These are phyloP conservation scores for Aspergillus fijiensis DNA, from an alignment of 2,329 filamentous ascomycete species.

Conservation along the genomic window DNA sequence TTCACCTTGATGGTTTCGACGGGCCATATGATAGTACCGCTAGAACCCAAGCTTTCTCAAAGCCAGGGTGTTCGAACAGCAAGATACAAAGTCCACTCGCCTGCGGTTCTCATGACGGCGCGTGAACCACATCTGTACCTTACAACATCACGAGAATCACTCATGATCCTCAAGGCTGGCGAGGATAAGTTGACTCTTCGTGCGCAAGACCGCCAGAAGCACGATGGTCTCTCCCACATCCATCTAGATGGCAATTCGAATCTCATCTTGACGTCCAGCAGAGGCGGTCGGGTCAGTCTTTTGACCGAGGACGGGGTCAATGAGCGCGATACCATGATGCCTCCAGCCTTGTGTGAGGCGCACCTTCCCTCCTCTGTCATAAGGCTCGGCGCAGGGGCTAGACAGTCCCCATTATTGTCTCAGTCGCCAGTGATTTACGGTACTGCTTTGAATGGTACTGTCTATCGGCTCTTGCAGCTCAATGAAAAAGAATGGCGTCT, in stretches of 20 bases:
- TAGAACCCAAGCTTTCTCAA: constrained; percentile 44
- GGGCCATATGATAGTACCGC: constrained; percentile 45
- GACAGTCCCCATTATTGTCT: constrained; percentile 15
- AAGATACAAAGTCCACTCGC: constrained; percentile 46
- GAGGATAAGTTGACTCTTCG: constrained; percentile 35
- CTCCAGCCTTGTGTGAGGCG: constrained; percentile 30
- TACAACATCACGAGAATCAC: constrained; percentile 55
- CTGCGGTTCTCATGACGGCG: constrained; percentile 52
- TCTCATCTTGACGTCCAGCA: constrained; percentile 51
- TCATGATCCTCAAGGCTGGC: constrained; percentile 48
- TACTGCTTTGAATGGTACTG: constrained; percentile 65
- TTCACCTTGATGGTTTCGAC: constrained; percentile 48
- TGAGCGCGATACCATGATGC: constrained; percentile 33
- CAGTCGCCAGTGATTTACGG: constrained; percentile 58
- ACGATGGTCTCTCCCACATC: constrained; percentile 35
- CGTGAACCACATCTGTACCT: constrained; percentile 51
- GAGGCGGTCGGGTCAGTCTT: constrained; percentile 53
- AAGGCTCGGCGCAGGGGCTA: constrained; percentile 27
- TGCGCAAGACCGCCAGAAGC: constrained; percentile 34
- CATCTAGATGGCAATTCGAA: constrained; percentile 44
- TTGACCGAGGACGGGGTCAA: constrained; percentile 27
- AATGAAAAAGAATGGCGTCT: constrained; percentile 63
- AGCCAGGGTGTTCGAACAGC: constrained; percentile 44
- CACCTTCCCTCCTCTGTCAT: constrained; percentile 37
- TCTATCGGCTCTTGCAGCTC: constrained; percentile 70